These are phyloP conservation scores for Crassisporium funariophilum DNA, from an alignment of 768 basidiomycete species.

Conservation along the genomic window DNA sequence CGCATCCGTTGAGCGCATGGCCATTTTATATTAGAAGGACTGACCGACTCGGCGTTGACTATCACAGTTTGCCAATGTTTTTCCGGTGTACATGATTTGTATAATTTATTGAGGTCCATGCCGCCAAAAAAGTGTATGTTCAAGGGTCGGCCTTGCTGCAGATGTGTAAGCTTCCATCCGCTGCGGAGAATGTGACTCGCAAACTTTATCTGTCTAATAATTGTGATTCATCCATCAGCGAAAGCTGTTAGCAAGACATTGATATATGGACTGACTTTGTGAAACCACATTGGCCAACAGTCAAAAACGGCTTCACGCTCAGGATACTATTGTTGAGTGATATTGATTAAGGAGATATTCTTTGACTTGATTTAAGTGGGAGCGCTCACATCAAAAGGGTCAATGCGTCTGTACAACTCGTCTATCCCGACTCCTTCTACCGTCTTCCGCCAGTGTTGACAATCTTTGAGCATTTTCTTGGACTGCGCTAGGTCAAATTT, in stretches of 20 bases:
- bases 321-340: constrained; percentile 52
- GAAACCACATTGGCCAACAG: constrained; percentile 80
- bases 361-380: no score
- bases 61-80: constrained; percentile 64
- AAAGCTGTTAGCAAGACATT: neutral
- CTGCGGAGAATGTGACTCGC: constrained; percentile 1
- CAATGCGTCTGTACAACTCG: constrained; percentile 57
- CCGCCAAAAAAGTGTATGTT: constrained; percentile 67
- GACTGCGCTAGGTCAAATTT: constrained; percentile 60
- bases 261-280: constrained; percentile 52
- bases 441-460: constrained; percentile 68
- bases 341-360: neutral
- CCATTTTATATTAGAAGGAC: constrained; percentile 5
- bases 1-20: neutral
- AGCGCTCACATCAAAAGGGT: constrained; percentile 72
- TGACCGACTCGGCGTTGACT: constrained; percentile 62
- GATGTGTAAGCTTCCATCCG: neutral
- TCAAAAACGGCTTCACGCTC: constrained; percentile 70
- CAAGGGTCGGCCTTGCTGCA: constrained; percentile 68
- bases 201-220: constrained; percentile 69
- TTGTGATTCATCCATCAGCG: neutral
- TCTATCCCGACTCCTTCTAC: constrained; percentile 69
- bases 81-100: constrained; percentile 59
- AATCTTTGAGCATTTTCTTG: constrained; percentile 66
- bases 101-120: constrained; percentile 58